phyloP scores from a whole-genome alignment of 805 yeast species.

The Saccharomycopsis sp. region DNA sequence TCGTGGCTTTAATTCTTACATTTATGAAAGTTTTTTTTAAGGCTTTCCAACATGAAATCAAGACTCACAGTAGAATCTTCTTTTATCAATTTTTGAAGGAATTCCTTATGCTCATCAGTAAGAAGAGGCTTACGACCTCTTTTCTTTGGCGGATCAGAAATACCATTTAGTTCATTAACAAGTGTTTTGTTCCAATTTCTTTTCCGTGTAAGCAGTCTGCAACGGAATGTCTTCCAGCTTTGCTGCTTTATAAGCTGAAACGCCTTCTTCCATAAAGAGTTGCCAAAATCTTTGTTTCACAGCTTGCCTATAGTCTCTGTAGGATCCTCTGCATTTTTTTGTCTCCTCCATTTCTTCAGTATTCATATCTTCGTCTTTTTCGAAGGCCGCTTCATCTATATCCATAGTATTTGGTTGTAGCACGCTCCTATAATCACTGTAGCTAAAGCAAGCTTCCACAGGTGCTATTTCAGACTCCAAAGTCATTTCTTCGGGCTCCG shows the following conservation, averaged over 20 bases:
- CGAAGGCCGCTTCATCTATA: too few relatives aligned
- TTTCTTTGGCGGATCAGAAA: background rate
- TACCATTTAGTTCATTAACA: background rate
- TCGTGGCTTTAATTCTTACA: background rate
- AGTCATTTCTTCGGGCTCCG: too few relatives aligned
- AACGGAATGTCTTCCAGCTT: background rate
- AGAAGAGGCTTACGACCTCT: background rate
- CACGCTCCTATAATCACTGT: too few relatives aligned
- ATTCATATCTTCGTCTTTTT: too few relatives aligned
- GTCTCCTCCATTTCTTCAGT: background rate
- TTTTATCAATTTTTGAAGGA: background rate
- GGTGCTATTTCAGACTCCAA: too few relatives aligned
- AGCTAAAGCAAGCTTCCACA: too few relatives aligned
- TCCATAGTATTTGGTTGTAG: too few relatives aligned
- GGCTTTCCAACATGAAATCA: background rate
- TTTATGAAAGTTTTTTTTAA: background rate
- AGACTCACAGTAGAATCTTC: background rate
- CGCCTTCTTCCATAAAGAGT: background rate
- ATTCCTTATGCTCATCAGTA: background rate
- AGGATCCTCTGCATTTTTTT: background rate
- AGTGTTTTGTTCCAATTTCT: conserved; percentile 2
- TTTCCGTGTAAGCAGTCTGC: too few relatives aligned
- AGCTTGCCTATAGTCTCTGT: background rate
- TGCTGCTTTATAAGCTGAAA: background rate
- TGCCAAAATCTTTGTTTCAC: conserved; percentile 1